Base-by-base conservation (phyloP, 257 asterid species). In the Verbena officinalis region DNA sequence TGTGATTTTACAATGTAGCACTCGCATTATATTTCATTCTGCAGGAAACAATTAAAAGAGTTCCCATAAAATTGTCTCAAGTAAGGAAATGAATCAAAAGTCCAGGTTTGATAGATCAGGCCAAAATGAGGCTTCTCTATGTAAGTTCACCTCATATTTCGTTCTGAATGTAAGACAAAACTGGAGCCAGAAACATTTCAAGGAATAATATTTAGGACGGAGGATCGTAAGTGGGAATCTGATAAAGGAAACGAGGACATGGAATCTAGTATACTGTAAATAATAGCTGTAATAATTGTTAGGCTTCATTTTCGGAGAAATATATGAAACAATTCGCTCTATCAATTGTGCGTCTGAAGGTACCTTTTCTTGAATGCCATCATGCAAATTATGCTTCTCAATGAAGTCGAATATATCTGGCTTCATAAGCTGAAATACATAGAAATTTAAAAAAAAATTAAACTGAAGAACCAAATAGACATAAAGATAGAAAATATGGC, bases 301-400 rank as follows among this genome's bases (percentile, higher is more conserved):
- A 45, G n/a, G 49, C 16, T 16, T 58, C 49, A 58, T 40, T 23
- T 73, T 56, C 55, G 27, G 68, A 53, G 14, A 45, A 59, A 38
- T 4, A 19, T 36, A 48, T 34, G 53, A 55, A 34, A 68, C 10
- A 24, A 46, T 30, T 50, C 78, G 42, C 12, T 72, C 42, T 24
- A 36, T 36, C 40, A 44, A 44, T 50, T 30, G 27, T 45, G 55
- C 36, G 22, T 9, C 27, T 59, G 11, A 39, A 63, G 45, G 45
- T 79, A 90, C 99, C 98, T 94, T 94, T 70, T 85, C 93, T 45
- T 74, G 90, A 70, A 90, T 83, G 55, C 75, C 81, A 55, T 90
- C 97, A 65, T 94, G 95, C 81, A 94, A 77, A 72, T 86, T 78
- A 76, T 94, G 96, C 74, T 91, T 94, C 72, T 90, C 96, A 59